Base-by-base conservation (phyloP, 2,329 filamentous ascomycete species). In the Ophiosphaerella korrae region DNA sequence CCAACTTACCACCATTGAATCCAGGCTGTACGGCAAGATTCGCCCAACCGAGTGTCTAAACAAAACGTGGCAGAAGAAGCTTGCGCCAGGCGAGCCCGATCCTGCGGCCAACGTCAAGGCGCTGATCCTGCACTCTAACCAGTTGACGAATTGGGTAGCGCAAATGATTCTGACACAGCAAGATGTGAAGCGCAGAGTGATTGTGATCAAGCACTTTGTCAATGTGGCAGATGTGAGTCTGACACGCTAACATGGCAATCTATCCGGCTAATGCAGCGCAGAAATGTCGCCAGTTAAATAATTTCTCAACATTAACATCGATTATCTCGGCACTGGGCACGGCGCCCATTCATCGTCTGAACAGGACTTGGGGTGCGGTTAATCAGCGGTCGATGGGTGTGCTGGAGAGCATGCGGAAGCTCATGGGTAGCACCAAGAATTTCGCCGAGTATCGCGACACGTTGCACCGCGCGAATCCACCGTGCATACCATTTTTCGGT, bases 21-120 rank as follows among this genome's bases (percentile, higher is more conserved):
- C 92, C 2, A 88, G 88, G 55, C 82, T 97, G 1, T 99, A 97
- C 68, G 90, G 89, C 63, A 97, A 96, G 77, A 96, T 99, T 74
- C 93, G 93, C 74, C 89, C 93, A 0, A 94, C 91, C 0, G 94
- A 99, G 74, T 97, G 93, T 72, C 79, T 99, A 54, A 97, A 96
- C 77, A 99, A 99, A 81, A 97, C 92, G 5, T 99, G 94, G 94
- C 92, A 96, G 75, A 97, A 95, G 83, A 97, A 97, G 79, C 81
- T 95, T 51, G 83, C 79, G 7, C 88, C 92, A 31, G 88, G 88
- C 53, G 89, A 92, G 56, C 84, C 88, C 5, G 92, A 96, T 66
- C 90, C 92, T 31, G 92, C 94, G 8, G 85, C 91, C 0, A 97
- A 99, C 64, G 91, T 99, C 62, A 97, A 97, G 76, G 90, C 92